phyloP scores from a whole-genome alignment of 352 stramenopile genomes.

The Globisporangium nunn region DNA sequence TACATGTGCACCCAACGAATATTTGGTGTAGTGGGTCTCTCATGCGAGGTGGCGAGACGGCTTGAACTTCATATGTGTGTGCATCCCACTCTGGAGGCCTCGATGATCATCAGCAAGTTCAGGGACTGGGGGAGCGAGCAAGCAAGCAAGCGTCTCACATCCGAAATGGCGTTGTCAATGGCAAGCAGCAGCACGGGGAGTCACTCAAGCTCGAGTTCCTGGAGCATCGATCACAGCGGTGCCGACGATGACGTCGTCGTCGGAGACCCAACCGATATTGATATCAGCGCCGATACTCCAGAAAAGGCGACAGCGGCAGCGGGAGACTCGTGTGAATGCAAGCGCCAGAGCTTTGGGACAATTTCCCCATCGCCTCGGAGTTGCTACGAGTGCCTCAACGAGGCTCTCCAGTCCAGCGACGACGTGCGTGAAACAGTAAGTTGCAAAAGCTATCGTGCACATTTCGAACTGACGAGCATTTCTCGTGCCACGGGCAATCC shows the following conservation, averaged over 20 bases:
- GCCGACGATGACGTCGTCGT: not conserved
- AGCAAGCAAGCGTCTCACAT: not conserved
- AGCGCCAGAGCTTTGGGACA: not conserved
- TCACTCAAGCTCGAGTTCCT: not conserved
- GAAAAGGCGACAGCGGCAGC: not conserved
- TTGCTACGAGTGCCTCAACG: conserved; percentile 1
- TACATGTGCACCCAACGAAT: no score
- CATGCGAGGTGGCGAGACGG: no score
- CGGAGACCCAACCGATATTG: not conserved
- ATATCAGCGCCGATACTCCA: not conserved
- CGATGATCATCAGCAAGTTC: no score
- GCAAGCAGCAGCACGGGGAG: not conserved
- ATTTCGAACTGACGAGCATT: not conserved
- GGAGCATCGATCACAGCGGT: not conserved
- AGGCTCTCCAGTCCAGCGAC: not conserved
- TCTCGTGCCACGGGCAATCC: not conserved
- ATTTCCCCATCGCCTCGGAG: not conserved
- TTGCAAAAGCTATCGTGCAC: not conserved
- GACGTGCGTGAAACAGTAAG: not conserved
- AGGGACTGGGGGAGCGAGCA: no score
- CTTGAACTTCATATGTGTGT: no score
- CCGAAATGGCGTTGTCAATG: not conserved
- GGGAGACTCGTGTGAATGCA: not conserved
- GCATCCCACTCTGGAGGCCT: no score
- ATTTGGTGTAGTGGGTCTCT: no score